Evolutionary conservation across 1,139 yeast genomes (phyloP), one percentile per base, ranked within the genome.

Genomic region (Pichia sp.): DNA sequence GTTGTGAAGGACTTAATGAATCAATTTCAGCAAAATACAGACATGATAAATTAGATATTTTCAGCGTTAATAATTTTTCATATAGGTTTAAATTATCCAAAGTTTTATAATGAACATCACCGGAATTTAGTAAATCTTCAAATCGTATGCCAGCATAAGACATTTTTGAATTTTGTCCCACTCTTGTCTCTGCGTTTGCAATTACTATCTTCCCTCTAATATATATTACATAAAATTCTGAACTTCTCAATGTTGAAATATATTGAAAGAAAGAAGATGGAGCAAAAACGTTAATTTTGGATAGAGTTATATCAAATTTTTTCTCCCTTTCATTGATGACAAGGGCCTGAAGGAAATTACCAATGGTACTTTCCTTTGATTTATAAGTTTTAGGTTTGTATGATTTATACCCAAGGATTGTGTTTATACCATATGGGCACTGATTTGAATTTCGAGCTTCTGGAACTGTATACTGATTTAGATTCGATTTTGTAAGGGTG

Each of bases 91-190:
- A 27, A 34, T 55, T 55, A 35, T 53, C 36, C 7, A 26, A 5
- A 3, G 56, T 53, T 26, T 43, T 43, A 20, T 23, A 18, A 3
- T 24, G 24, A 0, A 38, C 30, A 32, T 32, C 36, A 6, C 53
- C 56, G 30, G 42, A 38, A 7, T 43, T 48, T 3, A 55, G 18
- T 16, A 55, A 30, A 44, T 55, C 57, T 44, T 55, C 58, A 47
- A 55, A 55, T 32, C 57, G n/a, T 13, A 55, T 55, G 12, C 58
- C 58, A 15, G 46, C 46, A 43, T 50, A 53, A 8, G 53, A 52
- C 50, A 52, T 52, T 29, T 44, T 42, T 1, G 23, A 13, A 45
- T 53, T 30, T 42, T 52, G 55, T 1, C 44, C 46, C 3, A 40
- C 40, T 18, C 56, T 35, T 15, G 50, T 48, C n/a, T 53, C 55